These are phyloP conservation scores for Kockiozyma suomiensis DNA, from an alignment of 805 yeast genomes.

Conservation along the genomic window DNA sequence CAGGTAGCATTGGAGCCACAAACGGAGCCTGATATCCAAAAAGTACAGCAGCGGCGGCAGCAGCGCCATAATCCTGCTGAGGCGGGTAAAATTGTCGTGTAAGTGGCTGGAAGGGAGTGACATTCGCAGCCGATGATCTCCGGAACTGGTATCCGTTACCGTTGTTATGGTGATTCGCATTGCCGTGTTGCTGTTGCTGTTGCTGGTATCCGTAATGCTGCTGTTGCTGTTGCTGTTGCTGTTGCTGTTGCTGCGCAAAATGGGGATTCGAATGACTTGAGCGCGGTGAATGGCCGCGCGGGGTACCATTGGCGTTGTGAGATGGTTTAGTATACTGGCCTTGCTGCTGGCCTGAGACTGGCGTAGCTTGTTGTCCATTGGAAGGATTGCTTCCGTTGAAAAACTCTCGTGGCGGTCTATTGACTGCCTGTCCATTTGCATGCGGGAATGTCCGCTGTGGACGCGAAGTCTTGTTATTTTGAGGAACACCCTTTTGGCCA, in stretches of 20 bases:
- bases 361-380: slow-evolving; percentile 17
- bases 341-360: slow-evolving; percentile 3
- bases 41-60: slow-evolving; percentile 24
- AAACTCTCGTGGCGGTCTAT: slow-evolving; percentile 14
- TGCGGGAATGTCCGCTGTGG: slow-evolving; percentile 17
- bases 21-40: slow-evolving; percentile 21
- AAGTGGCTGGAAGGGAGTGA: slow-evolving; percentile 23
- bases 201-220: slow-evolving; percentile 16
- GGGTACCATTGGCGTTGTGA: slow-evolving; percentile 1
- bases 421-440: slow-evolving; percentile 10
- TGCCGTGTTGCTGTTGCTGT: slow-evolving; percentile 21
- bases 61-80: slow-evolving; percentile 24
- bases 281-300: slow-evolving; percentile 27
- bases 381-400: slow-evolving; percentile 9
- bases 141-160: slow-evolving; percentile 15
- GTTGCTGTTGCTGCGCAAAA: slow-evolving; percentile 15
- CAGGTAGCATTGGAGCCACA: slow-evolving; percentile 21
- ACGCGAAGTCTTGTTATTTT: slow-evolving; percentile 6
- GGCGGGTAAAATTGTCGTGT: slow-evolving; percentile 21
- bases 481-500: slow-evolving; percentile 13
- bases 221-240: slow-evolving; percentile 10
- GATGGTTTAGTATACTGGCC: slow-evolving; percentile 11
- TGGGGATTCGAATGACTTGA: slow-evolving; percentile 23
- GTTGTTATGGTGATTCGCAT: slow-evolving; percentile 15
- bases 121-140: slow-evolving; percentile 28